Evolutionary conservation across 768 basidiomycete genomes (phyloP), one percentile per base, ranked within the genome.

Genomic region (Russula foetens): DNA sequence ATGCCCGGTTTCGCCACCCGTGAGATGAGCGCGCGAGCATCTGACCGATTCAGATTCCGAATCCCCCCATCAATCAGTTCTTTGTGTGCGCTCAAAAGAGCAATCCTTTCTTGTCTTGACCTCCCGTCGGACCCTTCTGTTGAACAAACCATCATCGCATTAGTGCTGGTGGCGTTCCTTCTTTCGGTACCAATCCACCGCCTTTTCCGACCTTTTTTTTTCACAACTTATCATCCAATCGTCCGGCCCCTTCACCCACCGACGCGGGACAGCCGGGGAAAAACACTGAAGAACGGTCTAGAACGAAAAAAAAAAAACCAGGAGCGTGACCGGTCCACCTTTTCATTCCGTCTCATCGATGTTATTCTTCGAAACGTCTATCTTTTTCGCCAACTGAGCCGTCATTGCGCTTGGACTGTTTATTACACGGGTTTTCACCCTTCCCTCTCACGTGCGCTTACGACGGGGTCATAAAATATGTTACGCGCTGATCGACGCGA

Each of bases 401-500:
- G 8, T 35, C 15, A 0, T 49, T 21, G 21, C 56, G 21, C n/a
- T 31, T 49, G 24, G 8, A 14, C 35, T 35, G n/a, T n/a, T n/a
- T n/a, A n/a, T n/a, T n/a, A n/a, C n/a, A n/a, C n/a, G n/a, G n/a
- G n/a, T 33, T 9, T 33, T 33, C 31, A 9, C 35, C n/a, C 33
- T 38, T 38, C 38, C 19, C 39, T 0, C 39, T 24, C 38, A 50
- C 31, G 45, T 56, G 45, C 15, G 23, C 24, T 31, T 24, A 19
- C 29, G 33, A 11, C 21, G 23, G 15, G 47, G 41, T 31, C 14
- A 12, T 35, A 5, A 5, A 9, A 5, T 5, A 4, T 33, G 31
- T 2, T 35, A 54, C 33, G 15, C 54, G 33, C 43, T 44, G 60
- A 61, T 61, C 54, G 60, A 61, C 60, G 49, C 24, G 54, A 61